Percentiles rank a stretch among this genome's conserved stretches.
Evolutionary conservation across 164 flowering plant genomes (phyloP).

Genomic region (Pachysandra terminalis): DNA sequence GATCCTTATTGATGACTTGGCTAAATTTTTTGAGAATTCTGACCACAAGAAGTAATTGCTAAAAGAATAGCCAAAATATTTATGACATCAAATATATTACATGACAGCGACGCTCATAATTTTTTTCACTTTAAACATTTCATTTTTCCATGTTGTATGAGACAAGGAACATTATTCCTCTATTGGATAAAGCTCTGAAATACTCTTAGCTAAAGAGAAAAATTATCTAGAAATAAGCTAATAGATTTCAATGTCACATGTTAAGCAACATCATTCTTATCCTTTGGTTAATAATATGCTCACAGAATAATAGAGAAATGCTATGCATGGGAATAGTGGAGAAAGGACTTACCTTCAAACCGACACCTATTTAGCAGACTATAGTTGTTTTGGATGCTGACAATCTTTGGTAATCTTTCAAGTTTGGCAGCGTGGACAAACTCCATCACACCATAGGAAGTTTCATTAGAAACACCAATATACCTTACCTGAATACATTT

Average conservation of each 20-base stretch:
- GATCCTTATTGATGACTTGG: no score
- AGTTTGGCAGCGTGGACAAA: constrained; percentile 87
- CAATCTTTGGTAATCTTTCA: constrained; percentile 87
- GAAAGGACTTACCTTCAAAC: constrained; percentile 57
- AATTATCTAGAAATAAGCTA: no score
- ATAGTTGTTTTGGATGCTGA: constrained; percentile 92
- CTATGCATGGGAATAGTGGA: no score
- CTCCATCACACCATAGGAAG: constrained; percentile 96
- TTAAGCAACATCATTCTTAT: not conserved
- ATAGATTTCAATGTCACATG: not conserved
- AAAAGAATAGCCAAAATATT: no score
- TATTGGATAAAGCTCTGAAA: no score
- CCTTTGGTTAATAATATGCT: not conserved
- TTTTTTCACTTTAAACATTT: no score
- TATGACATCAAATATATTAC: not conserved
- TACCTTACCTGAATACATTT: constrained; percentile 59
- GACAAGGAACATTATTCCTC: no score
- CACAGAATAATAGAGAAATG: not conserved
- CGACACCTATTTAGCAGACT: constrained; percentile 63
- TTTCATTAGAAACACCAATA: constrained; percentile 95
- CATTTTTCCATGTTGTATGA: no score
- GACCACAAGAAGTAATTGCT: no score
- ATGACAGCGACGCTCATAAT: not conserved
- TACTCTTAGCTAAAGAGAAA: no score
- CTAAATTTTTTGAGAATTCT: not conserved